A percentile compares a stretch with the other conserved stretches of the same genome.
Conservation (phyloP, 331 rosid species). For the Malus hybrid region DNA sequence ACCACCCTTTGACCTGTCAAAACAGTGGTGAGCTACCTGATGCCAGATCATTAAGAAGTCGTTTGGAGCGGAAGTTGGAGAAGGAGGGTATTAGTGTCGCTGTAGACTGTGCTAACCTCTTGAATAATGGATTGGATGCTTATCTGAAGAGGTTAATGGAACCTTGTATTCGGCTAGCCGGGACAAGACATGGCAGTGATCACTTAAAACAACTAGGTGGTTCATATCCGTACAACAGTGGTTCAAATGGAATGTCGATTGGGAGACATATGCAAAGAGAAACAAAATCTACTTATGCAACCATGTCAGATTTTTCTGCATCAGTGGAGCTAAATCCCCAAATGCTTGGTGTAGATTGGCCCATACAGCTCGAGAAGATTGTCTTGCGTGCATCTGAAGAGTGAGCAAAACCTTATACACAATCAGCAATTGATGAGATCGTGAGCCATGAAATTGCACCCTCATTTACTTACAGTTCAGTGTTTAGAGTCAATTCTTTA, state of each 20-base stretch:
- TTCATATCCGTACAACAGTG: conserved; percentile 3
- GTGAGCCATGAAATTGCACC: conserved; percentile 21
- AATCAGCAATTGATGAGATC: conserved; percentile 25
- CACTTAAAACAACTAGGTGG: conserved; percentile 16
- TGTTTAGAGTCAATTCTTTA: conserved; percentile 28
- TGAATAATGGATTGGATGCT: conserved; percentile 75
- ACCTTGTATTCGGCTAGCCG: conserved; percentile 51
- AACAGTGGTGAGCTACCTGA: conserved; percentile 62
- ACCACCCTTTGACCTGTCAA: conserved; percentile 55
- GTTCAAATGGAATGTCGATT: conserved; percentile 25
- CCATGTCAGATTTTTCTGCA: conserved; percentile 52
- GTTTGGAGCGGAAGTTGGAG: conserved; percentile 64
- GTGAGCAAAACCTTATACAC: conserved; percentile 27
- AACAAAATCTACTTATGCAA: conserved; percentile 24
- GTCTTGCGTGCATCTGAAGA: conserved; percentile 56
- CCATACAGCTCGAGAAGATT: conserved; percentile 76
- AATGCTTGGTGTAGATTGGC: conserved; percentile 78
- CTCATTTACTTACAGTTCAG: conserved; percentile 25
- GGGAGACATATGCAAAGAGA: conserved; percentile 34
- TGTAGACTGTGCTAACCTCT: conserved; percentile 58
- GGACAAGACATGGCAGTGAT: conserved; percentile 37
- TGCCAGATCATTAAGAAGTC: conserved; percentile 52
- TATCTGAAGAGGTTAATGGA: conserved; percentile 81
- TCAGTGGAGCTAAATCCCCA: conserved; percentile 77
- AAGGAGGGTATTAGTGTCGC: conserved; percentile 48